Percentiles rank a stretch among this genome's conserved stretches.
phyloP scores from a whole-genome alignment of 164 flowering plant genomes.

The Liriodendron chinense region DNA sequence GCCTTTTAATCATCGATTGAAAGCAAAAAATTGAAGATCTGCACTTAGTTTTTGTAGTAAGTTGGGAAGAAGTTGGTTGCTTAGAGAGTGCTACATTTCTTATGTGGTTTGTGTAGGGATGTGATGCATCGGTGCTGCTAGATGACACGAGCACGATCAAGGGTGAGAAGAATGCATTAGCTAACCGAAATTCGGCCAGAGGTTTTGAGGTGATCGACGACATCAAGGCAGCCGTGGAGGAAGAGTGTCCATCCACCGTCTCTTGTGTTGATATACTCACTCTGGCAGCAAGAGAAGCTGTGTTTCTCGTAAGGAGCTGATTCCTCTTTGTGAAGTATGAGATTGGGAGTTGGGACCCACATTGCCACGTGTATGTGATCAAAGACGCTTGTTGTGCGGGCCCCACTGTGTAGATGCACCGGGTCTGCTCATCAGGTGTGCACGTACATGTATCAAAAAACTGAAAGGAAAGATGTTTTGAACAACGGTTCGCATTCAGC shows the following conservation, averaged over 20 bases:
- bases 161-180: conserved; percentile 21
- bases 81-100: not conserved
- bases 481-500: too few relatives aligned
- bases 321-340: not conserved
- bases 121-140: conserved; percentile 24
- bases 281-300: conserved; percentile 88
- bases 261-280: conserved; percentile 91
- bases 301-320: conserved; percentile 47
- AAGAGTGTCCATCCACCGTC: conserved; percentile 77
- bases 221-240: conserved; percentile 78
- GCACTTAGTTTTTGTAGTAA: not conserved
- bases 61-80: not conserved
- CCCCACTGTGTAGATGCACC: too few relatives aligned
- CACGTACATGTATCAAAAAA: too few relatives aligned
- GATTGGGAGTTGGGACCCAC: not conserved
- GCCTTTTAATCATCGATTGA: too few relatives aligned
- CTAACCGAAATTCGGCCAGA: conserved; percentile 22
- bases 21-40: too few relatives aligned
- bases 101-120: conserved; percentile 12
- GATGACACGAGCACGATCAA: conserved; percentile 19
- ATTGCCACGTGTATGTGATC: too few relatives aligned
- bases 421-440: too few relatives aligned
- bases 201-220: conserved; percentile 72
- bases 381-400: too few relatives aligned
- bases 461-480: too few relatives aligned